Evolutionary conservation across 1,284 basidiomycete species (phyloP).

Genomic region (Naganishia liquefaciens): DNA sequence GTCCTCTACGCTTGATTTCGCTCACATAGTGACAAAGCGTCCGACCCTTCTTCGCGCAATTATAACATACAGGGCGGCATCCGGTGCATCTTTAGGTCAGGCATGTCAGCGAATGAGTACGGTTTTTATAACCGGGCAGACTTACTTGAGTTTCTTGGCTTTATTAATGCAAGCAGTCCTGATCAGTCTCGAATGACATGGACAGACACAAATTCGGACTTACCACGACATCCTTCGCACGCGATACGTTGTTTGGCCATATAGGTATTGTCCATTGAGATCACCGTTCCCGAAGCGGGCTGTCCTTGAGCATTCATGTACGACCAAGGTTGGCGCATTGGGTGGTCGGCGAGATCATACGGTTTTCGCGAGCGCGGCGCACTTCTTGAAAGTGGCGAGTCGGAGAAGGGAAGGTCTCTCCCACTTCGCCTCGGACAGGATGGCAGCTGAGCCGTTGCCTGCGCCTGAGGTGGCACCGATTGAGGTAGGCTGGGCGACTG

Average conservation of each 20-base stretch:
- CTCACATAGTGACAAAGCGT: slow-evolving; percentile 9
- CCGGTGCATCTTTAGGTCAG: slow-evolving; percentile 8
- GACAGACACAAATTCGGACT: not conserved
- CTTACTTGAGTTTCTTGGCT: slow-evolving; percentile 28
- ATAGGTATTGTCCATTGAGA: not conserved
- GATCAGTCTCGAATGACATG: not conserved
- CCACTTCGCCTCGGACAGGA: not conserved
- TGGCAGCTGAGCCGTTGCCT: not conserved
- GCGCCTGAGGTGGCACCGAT: no score
- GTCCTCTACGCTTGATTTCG: slow-evolving; percentile 16
- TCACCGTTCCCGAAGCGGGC: not conserved
- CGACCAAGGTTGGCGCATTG: slow-evolving; percentile 1
- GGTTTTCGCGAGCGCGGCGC: not conserved
- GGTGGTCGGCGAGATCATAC: not conserved
- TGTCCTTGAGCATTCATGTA: not conserved
- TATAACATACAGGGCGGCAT: slow-evolving; percentile 15
- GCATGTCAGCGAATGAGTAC: not conserved
- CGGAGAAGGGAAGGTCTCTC: slow-evolving; percentile 6
- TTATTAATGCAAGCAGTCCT: not conserved
- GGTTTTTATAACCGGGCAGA: not conserved
- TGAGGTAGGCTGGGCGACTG: not conserved
- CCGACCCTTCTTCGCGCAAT: slow-evolving; percentile 21
- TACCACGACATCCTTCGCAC: slow-evolving; percentile 22
- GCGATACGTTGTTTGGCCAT: slow-evolving; percentile 22
- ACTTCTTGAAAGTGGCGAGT: slow-evolving; percentile 7